A percentile compares a stretch with the other conserved stretches of the same genome.
These are phyloP conservation scores for Penicillium pancosmium DNA, from an alignment of 495 filamentous ascomycete species.

Conservation along the genomic window DNA sequence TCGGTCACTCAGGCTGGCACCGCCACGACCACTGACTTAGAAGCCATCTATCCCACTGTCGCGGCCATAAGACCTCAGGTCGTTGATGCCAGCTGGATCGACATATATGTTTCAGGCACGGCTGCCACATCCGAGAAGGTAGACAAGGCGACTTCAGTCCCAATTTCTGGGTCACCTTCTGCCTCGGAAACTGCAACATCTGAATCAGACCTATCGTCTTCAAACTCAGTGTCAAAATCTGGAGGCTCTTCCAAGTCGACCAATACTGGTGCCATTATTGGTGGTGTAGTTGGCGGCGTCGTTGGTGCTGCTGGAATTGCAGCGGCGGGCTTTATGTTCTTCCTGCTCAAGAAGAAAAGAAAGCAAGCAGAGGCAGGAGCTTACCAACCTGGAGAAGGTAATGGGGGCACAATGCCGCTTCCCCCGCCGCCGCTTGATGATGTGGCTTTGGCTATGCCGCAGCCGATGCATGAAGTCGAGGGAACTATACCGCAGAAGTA, in stretches of 20 bases:
- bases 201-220: background rate
- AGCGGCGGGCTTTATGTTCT: conserved; percentile 13
- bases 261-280: conserved; percentile 16
- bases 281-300: conserved; percentile 21
- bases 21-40: background rate
- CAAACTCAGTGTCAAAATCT: background rate
- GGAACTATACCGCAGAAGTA: conserved; percentile 10
- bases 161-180: background rate
- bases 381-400: background rate
- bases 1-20: background rate
- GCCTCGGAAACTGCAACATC: background rate
- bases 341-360: conserved; percentile 15
- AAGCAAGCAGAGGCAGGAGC: conserved; percentile 4
- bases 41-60: conserved; percentile 4
- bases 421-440: background rate
- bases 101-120: conserved; percentile 6
- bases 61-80: conserved; percentile 6
- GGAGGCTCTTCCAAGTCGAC: background rate
- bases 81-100: conserved; percentile 9
- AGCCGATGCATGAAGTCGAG: conserved; percentile 13
- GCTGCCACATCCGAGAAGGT: background rate
- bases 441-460: background rate
- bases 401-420: conserved; percentile 2
- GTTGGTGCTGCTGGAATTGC: conserved; percentile 18
- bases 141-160: background rate